Percentiles rank a stretch among this genome's conserved stretches.
These are phyloP conservation scores for Tulasnella sp. DNA, from an alignment of 768 basidiomycete species.

Conservation along the genomic window DNA sequence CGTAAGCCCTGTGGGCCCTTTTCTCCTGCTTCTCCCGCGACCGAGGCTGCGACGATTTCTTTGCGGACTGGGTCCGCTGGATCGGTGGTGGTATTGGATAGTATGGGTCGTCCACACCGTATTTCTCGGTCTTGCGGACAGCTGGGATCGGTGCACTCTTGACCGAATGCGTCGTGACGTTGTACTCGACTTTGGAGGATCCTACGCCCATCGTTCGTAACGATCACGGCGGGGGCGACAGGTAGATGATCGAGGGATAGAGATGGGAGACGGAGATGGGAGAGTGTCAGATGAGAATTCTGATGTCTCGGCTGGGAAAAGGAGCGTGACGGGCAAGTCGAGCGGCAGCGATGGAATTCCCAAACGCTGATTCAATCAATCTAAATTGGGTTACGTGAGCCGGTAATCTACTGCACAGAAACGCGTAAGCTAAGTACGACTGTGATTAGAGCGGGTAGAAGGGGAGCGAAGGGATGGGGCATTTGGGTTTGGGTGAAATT, in stretches of 20 bases:
- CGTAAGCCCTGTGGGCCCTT: conserved; percentile 7
- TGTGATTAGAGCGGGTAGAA: too few relatives aligned
- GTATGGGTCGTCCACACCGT: background rate
- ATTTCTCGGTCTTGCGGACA: too few relatives aligned
- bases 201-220: conserved; percentile 9
- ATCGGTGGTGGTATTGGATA: background rate
- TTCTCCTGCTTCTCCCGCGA: background rate
- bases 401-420: too few relatives aligned
- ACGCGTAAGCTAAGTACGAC: too few relatives aligned
- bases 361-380: too few relatives aligned
- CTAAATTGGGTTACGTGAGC: too few relatives aligned
- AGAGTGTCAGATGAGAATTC: too few relatives aligned
- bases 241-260: background rate
- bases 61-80: background rate
- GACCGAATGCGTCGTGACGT: background rate
- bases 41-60: background rate
- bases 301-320: background rate
- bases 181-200: conserved; percentile 5
- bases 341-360: too few relatives aligned
- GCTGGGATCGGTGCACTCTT: too few relatives aligned
- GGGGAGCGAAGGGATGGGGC: too few relatives aligned
- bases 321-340: background rate
- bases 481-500: too few relatives aligned
- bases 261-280: background rate
- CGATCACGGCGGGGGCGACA: background rate